phyloP scores from a whole-genome alignment of 441 rosid species.

The Theobroma grandiflorum region DNA sequence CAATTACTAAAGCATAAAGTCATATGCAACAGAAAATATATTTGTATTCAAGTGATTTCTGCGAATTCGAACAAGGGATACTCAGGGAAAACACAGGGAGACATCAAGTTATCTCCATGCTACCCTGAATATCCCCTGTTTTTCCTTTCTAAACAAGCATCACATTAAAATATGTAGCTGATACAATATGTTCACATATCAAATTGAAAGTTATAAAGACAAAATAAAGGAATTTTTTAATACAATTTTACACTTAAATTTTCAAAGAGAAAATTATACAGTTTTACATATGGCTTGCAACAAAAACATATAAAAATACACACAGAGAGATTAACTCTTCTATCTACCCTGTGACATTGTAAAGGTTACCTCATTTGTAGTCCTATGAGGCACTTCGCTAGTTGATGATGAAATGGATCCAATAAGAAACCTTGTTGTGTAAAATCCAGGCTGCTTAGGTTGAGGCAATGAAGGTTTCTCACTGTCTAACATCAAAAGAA shows the following conservation, averaged over 20 bases:
- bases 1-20: background rate
- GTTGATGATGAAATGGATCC: slow-evolving; percentile 12
- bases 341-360: slow-evolving; percentile 16
- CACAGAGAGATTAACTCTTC: background rate
- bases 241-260: no score
- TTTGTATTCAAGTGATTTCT: background rate
- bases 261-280: background rate
- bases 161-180: background rate
- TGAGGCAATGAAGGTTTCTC: background rate
- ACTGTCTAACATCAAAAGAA: slow-evolving; percentile 22
- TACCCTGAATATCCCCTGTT: background rate
- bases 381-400: background rate
- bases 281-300: background rate
- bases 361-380: background rate
- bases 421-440: slow-evolving; percentile 1
- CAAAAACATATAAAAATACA: background rate
- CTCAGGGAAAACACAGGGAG: background rate
- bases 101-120: background rate
- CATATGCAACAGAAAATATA: background rate
- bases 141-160: background rate
- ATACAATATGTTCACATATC: background rate
- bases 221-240: background rate
- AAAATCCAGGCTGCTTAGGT: slow-evolving; percentile 23
- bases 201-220: background rate
- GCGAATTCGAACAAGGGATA: background rate